Evolutionary conservation across 176 grass and related monocot species (phyloP), one percentile per base, ranked within the genome.

Genomic region (Triticum timopheevii): DNA sequence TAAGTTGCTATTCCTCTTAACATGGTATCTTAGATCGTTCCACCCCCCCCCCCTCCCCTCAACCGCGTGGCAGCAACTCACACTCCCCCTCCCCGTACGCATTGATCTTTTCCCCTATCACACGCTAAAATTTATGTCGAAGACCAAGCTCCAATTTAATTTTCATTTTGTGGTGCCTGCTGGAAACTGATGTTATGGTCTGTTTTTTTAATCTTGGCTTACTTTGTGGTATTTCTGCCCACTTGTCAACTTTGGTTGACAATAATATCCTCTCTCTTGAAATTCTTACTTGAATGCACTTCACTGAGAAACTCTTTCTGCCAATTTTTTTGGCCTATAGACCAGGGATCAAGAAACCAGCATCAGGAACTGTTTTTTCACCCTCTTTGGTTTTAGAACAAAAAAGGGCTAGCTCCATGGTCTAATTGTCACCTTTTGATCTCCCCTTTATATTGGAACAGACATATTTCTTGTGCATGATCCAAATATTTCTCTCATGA

Each of bases 371-470:
- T 64, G 35, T 1, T 79, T 80, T 79, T 44, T 38, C 16, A n/a
- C 8, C 59, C 23, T 25, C 13, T 63, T 15, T 4, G 42, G 24
- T 28, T 75, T 47, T 50, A 17, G 7, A 45, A 83, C 58, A 56
- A 59, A 39, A 11, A 62, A 62, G 19, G 6, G 3, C 13, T 10
- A 27, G 28, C 23, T 84, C 20, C 54, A 45, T 7, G 69, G 82
- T 56, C 38, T 74, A 74, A 33, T 45, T 83, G 82, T 22, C 69
- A 82, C 65, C 6, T n/a, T 69, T 71, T 59, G 15, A 45, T 74
- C 69, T 56, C 24, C 58, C 65, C 28, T 84, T 84, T 73, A 39
- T 74, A 44, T 36, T 6, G 17, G 36, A 75, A 45, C 30, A 84
- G 5, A 83, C 40, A 23, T 61, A 28, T 61, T 83, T 83, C 23